Conservation (phyloP, 768 basidiomycete species). For the Boletus sensibilis region DNA sequence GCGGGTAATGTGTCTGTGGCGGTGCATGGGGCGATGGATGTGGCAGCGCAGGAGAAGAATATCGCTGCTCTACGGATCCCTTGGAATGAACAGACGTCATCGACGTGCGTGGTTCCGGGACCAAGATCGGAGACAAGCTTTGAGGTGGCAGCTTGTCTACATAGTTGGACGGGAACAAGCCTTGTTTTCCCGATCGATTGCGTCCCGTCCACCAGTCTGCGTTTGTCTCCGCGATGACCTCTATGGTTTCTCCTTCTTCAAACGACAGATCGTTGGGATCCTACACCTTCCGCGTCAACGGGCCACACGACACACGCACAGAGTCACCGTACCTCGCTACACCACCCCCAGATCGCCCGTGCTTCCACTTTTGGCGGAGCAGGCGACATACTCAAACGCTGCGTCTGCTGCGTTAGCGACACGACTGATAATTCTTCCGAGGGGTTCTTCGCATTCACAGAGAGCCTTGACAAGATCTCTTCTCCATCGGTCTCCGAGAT, state of each 20-base stretch:
- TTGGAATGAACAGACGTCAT: constrained; percentile 4
- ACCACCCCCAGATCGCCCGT: constrained; percentile 32
- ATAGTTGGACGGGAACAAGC: constrained; percentile 77
- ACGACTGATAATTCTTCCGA: constrained; percentile 18
- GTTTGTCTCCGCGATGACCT: constrained; percentile 81
- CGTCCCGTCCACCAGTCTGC: constrained; percentile 90
- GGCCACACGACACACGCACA: neutral
- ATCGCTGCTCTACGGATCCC: constrained; percentile 12
- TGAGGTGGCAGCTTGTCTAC: constrained; percentile 54
- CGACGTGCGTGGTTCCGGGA: constrained; percentile 24
- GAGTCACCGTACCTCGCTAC: constrained; percentile 24
- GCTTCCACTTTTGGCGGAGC: constrained; percentile 25
- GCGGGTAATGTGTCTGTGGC: constrained; percentile 18
- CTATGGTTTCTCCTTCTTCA: constrained; percentile 70
- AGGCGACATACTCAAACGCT: constrained; percentile 28
- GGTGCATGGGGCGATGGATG: constrained; percentile 13
- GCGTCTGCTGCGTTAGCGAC: constrained; percentile 23
- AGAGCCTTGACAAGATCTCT: constrained; percentile 40
- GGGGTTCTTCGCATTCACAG: constrained; percentile 21
- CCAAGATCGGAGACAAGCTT: constrained; percentile 21
- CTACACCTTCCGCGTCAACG: constrained; percentile 35
- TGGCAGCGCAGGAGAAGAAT: constrained; percentile 19
- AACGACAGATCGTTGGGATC: constrained; percentile 80
- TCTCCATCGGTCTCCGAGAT: constrained; percentile 41
- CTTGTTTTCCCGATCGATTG: constrained; percentile 54